Evolutionary conservation across 2,329 filamentous ascomycete genomes (phyloP), one percentile per base, ranked within the genome.

Genomic region (Microcyclospora tardicrescens): DNA sequence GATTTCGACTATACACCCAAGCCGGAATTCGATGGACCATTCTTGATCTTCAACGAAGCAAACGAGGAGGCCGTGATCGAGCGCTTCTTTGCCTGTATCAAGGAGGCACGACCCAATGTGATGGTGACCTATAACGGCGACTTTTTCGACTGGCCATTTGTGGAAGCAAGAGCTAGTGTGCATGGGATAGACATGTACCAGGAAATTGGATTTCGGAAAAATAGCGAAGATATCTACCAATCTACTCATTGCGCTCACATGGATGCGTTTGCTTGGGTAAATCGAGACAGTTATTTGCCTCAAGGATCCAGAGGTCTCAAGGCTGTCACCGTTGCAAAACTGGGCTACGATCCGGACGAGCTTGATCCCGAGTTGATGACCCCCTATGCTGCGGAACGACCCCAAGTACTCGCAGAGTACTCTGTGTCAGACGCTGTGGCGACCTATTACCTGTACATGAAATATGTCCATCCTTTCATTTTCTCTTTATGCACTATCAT

Each of bases 81-180:
- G 56, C 73, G 91, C 12, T 98, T 98, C 64, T 96, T 98, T 55
- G 70, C 84, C 31, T 91, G 95, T 60, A 82, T 98, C 61, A 96
- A 98, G 55, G 85, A 94, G 59, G 85, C 86, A 1, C 77, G 82
- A 43, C 91, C 91, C 1, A 96, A 87, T 0, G 89, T 98, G 40
- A 98, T 98, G 59, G 89, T 93, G 28, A 98, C 91, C n/a, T 98
- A 98, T 72, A 98, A 98, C 84, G 91, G 91, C 66, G 91, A 98
- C 67, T 98, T 98, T 61, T 98, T 98, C 78, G 91, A 98, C 79
- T 98, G 91, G 91, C 89, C 91, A 0, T 98, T 93, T 57, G 86
- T 98, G 16, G 91, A 98, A 66, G 78, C 91, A 33, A 73, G 91
- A 64, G 85, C 93, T 19, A 93, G 86, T 56, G 75, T 95, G 48